Conservation (phyloP, 2,329 filamentous ascomycete species). For the Colletotrichum camelliae region DNA sequence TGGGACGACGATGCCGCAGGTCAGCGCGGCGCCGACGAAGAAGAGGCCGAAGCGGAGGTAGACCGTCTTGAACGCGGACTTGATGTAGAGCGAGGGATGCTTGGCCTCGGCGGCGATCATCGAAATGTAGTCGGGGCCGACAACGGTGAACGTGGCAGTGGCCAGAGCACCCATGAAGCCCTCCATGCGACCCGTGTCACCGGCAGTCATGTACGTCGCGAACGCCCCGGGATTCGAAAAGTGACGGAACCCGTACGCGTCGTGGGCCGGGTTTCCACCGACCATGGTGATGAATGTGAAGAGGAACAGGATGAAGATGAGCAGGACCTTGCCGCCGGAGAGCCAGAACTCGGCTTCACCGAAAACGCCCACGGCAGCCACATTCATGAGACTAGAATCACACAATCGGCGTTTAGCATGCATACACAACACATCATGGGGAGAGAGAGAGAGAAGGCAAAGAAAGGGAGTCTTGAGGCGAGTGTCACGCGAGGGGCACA, state of each 20-base stretch:
- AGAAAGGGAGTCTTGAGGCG: not conserved
- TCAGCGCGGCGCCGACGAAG: slow-evolving; percentile 64
- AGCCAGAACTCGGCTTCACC: slow-evolving; percentile 65
- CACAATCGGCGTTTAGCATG: slow-evolving; percentile 17
- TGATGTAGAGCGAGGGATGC: slow-evolving; percentile 64
- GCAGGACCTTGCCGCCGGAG: slow-evolving; percentile 57
- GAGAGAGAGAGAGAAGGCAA: not conserved
- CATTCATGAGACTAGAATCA: slow-evolving; percentile 24
- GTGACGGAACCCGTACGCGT: slow-evolving; percentile 27
- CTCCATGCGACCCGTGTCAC: slow-evolving; percentile 69
- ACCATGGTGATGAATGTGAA: slow-evolving; percentile 55
- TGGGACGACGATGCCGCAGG: slow-evolving; percentile 69
- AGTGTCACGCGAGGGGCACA: slow-evolving; percentile 1
- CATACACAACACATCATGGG: not conserved
- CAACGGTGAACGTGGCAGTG: slow-evolving; percentile 68
- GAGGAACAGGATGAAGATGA: slow-evolving; percentile 68
- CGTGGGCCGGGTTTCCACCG: slow-evolving; percentile 26
- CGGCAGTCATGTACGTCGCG: slow-evolving; percentile 33
- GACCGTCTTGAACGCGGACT: slow-evolving; percentile 59
- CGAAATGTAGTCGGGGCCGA: slow-evolving; percentile 69
- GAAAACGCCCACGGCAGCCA: slow-evolving; percentile 38
- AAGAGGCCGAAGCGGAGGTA: slow-evolving; percentile 68
- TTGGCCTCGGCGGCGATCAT: slow-evolving; percentile 72
- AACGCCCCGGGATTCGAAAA: slow-evolving; percentile 21
- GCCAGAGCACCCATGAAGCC: slow-evolving; percentile 74